Percentiles rank a stretch among this genome's conserved stretches.
Evolutionary conservation across 2,329 filamentous ascomycete species (phyloP).

Genomic region (Monosporascus cannonballus): DNA sequence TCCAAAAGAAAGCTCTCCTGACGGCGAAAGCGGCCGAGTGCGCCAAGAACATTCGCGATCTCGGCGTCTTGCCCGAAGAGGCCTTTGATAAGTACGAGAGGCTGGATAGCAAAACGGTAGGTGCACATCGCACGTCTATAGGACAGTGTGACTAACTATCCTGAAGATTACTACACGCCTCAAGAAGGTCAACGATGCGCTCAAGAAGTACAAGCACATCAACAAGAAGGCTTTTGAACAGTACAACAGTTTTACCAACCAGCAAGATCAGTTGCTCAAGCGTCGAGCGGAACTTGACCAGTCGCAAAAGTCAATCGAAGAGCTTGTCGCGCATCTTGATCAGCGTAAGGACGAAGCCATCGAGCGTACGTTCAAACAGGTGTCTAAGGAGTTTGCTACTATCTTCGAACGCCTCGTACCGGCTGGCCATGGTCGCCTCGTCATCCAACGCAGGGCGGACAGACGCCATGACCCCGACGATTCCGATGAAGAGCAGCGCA

Average conservation of each 20-base stretch:
- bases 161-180: constrained; percentile 57
- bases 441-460: constrained; percentile 89
- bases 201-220: constrained; percentile 96
- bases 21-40: constrained; percentile 74
- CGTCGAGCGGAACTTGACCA: constrained; percentile 82
- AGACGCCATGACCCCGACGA: constrained; percentile 58
- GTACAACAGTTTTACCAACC: constrained; percentile 93
- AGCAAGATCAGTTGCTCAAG: constrained; percentile 79
- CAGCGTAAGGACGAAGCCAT: constrained; percentile 97
- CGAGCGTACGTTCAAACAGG: constrained; percentile 96
- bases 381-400: constrained; percentile 83
- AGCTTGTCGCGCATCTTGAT: constrained; percentile 87
- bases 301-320: constrained; percentile 81
- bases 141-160: constrained; percentile 8
- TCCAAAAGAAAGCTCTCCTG: constrained; percentile 79
- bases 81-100: constrained; percentile 87
- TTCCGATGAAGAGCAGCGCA: constrained; percentile 61
- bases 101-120: constrained; percentile 70
- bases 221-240: constrained; percentile 99
- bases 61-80: constrained; percentile 90
- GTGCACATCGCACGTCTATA: constrained; percentile 18
- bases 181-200: constrained; percentile 83
- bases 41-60: constrained; percentile 81
- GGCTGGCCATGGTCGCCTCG: constrained; percentile 80
- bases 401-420: constrained; percentile 96